Conservation (phyloP, 768 basidiomycete species). For the Rhodosporidiobolus odoratus region DNA sequence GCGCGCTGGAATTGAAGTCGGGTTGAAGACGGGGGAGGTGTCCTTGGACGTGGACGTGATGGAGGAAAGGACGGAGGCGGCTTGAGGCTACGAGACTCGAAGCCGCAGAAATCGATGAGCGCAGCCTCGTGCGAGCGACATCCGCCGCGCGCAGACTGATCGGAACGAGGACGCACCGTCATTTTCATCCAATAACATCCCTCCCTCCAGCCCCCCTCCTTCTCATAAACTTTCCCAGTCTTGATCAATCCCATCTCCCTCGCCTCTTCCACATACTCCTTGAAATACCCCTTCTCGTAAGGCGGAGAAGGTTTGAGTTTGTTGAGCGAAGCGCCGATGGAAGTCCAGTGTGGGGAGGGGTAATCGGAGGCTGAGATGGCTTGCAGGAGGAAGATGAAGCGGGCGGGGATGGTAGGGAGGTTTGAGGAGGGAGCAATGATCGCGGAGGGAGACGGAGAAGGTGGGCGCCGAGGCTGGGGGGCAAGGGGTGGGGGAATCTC, state of each 20-base stretch:
- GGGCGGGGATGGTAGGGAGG: neutral
- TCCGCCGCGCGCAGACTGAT: too few relatives aligned
- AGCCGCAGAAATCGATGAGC: too few relatives aligned
- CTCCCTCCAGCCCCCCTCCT: neutral
- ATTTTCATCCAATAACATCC: conserved; percentile 12
- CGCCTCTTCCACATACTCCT: conserved; percentile 7
- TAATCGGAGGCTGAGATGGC: neutral
- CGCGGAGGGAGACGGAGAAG: too few relatives aligned
- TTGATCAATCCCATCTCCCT: neutral
- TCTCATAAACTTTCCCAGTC: neutral
- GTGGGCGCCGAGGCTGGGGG: neutral
- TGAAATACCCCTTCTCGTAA: neutral
- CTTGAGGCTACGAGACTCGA: neutral
- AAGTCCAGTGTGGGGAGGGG: conserved; percentile 10
- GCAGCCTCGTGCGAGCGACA: too few relatives aligned
- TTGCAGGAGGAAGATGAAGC: neutral
- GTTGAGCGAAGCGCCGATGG: neutral
- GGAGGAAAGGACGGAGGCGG: neutral
- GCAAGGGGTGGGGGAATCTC: neutral
- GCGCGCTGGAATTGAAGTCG: neutral
- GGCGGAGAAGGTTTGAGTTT: neutral
- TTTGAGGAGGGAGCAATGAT: neutral
- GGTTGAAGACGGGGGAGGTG: neutral
- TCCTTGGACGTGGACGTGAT: too few relatives aligned
- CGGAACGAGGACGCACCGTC: neutral